A percentile compares a stretch with the other conserved stretches of the same genome.
Conservation (phyloP, 1,284 basidiomycete genomes). For the Papiliotrema laurentii region DNA sequence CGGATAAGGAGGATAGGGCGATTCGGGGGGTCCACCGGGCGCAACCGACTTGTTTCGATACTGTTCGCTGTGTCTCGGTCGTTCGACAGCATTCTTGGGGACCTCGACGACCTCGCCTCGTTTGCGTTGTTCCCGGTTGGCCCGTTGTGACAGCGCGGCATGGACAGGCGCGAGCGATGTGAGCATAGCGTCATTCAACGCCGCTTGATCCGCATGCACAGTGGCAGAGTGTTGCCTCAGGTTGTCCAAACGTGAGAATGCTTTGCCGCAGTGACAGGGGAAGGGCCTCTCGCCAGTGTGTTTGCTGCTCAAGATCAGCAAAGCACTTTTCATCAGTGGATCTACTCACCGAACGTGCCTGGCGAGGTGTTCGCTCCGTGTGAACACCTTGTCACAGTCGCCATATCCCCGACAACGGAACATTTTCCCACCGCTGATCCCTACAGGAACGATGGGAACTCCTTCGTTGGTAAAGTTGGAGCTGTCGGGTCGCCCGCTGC, state of each 20-base stretch:
- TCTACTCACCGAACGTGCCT: constrained; percentile 77
- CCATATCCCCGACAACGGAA: constrained; percentile 93
- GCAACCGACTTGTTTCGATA: constrained; percentile 15
- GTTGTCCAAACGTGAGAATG: constrained; percentile 94
- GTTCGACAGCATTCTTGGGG: constrained; percentile 44
- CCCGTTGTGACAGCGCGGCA: constrained; percentile 59
- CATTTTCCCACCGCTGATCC: constrained; percentile 61
- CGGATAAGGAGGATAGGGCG: constrained; percentile 21
- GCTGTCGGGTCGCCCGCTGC: constrained; percentile 15
- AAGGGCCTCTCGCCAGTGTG: constrained; percentile 96
- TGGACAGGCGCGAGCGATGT: constrained; percentile 80
- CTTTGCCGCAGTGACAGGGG: constrained; percentile 88
- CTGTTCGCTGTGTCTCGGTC: constrained; percentile 28
- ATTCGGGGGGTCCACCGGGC: neutral
- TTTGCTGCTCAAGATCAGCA: constrained; percentile 63
- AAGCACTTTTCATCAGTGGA: neutral
- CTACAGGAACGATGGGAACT: constrained; percentile 43
- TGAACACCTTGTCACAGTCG: constrained; percentile 94
- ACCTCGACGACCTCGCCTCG: constrained; percentile 48
- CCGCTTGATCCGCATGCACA: constrained; percentile 80
- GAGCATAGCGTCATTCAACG: constrained; percentile 88
- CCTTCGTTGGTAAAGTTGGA: constrained; percentile 35
- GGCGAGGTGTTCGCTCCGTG: constrained; percentile 88
- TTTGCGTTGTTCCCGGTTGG: constrained; percentile 46
- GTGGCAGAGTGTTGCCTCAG: constrained; percentile 94